phyloP scores from a whole-genome alignment of 2,329 filamentous ascomycete genomes.

The Penicillium sclerotigenum region DNA sequence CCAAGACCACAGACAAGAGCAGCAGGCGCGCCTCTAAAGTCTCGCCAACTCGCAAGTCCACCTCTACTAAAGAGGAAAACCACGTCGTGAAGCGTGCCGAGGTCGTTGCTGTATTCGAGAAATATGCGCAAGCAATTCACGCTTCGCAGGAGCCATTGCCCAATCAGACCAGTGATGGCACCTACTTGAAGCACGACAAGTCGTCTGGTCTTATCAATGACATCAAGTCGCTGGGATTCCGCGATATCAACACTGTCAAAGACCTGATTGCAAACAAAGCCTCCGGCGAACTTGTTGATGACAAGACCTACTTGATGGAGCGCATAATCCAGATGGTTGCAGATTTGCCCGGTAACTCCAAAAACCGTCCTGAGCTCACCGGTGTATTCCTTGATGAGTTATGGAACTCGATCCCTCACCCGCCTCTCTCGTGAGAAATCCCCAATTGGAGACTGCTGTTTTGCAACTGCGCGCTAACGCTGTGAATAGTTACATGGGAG shows the following conservation, averaged over 20 bases:
- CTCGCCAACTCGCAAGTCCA: slow-evolving; percentile 23
- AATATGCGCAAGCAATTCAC: slow-evolving; percentile 48
- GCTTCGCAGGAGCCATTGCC: slow-evolving; percentile 62
- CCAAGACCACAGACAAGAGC: slow-evolving; percentile 23
- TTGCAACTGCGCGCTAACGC: slow-evolving; percentile 10
- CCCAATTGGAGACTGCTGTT: neutral
- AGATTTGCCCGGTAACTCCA: slow-evolving; percentile 61
- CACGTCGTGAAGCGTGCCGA: slow-evolving; percentile 38
- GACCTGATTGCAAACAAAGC: slow-evolving; percentile 61
- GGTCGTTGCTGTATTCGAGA: slow-evolving; percentile 42
- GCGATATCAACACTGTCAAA: slow-evolving; percentile 62
- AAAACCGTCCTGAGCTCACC: slow-evolving; percentile 61
- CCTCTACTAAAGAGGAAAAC: slow-evolving; percentile 27
- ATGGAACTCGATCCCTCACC: slow-evolving; percentile 70
- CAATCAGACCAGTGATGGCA: slow-evolving; percentile 61
- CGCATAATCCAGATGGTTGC: slow-evolving; percentile 66
- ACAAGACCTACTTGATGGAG: slow-evolving; percentile 77
- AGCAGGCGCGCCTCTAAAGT: slow-evolving; percentile 36
- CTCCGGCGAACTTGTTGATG: slow-evolving; percentile 64
- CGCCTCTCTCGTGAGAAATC: slow-evolving; percentile 58
- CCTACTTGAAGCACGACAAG: slow-evolving; percentile 52
- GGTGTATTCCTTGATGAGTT: slow-evolving; percentile 66
- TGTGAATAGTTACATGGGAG: slow-evolving; percentile 40
- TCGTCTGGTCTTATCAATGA: slow-evolving; percentile 56
- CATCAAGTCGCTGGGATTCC: slow-evolving; percentile 53